Evolutionary conservation across 1,284 basidiomycete genomes (phyloP).

Genomic region (Cryptococcus sp.): DNA sequence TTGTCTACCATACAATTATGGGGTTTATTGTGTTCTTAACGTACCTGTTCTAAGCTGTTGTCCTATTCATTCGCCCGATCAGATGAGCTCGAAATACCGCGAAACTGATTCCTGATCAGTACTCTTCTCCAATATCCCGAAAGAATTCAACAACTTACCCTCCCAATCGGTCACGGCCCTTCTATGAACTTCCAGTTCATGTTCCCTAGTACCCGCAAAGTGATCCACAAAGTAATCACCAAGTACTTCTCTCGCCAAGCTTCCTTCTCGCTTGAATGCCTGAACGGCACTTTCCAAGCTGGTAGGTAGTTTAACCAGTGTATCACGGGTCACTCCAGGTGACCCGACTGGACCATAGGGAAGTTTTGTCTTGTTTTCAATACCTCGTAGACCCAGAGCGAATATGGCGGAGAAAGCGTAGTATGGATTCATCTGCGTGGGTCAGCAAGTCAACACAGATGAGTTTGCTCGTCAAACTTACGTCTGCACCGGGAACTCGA

Average conservation of each 20-base stretch:
- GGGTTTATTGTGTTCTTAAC: no score
- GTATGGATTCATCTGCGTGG: conserved; percentile 65
- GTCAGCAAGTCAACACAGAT: not conserved
- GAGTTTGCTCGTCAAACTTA: conserved; percentile 45
- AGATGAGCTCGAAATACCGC: conserved; percentile 76
- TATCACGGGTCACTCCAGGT: conserved; percentile 41
- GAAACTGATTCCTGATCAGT: conserved; percentile 56
- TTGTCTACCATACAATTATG: no score
- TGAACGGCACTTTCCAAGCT: conserved; percentile 74
- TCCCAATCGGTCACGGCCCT: conserved; percentile 91
- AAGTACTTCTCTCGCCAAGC: conserved; percentile 78
- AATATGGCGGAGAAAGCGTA: conserved; percentile 83
- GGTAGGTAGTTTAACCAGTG: conserved; percentile 65
- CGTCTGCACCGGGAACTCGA: conserved; percentile 92
- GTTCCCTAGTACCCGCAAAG: conserved; percentile 82
- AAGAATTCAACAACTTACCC: conserved; percentile 53
- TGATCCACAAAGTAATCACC: conserved; percentile 90
- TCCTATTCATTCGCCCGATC: conserved; percentile 8
- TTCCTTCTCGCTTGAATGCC: conserved; percentile 69
- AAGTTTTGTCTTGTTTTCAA: conserved; percentile 67
- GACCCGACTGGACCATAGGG: conserved; percentile 64
- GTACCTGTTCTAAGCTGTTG: no score
- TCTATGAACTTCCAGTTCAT: conserved; percentile 81
- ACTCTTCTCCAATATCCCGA: not conserved
- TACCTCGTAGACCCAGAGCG: conserved; percentile 77